Base-by-base conservation (phyloP, 169 alveolate genomes). In the Plasmodium malariae region DNA sequence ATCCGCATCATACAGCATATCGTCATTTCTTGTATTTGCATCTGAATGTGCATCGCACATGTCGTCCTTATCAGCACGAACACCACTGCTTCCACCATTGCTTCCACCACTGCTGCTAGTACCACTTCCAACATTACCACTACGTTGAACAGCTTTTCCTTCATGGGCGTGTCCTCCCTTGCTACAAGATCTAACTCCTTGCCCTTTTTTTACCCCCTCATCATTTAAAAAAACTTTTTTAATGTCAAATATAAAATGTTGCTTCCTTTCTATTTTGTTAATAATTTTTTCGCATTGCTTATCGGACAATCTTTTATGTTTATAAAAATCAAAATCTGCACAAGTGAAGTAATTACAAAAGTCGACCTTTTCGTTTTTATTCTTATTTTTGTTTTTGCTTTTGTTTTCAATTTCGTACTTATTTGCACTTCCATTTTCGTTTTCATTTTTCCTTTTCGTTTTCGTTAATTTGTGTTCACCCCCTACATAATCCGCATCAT, bases 251-350 rank as follows among this genome's bases (percentile, higher is more conserved):
- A 83, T 11, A 57, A 83, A 83, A 6, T 59, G 26, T 26, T 83
- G 91, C 43, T 49, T 83, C n/a, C 49, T 70, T 43, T 83, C 63
- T 19, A 83, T 83, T 36, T 83, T 83, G 19, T 45, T 67, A 19
- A 83, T 55, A 26, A 83, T 83, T 7, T 43, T 32, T 57, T 83
- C 91, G 19, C 91, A 83, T 19, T 83, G 70, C 21, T 37, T 30
- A 55, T 83, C 63, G 4, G 91, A 65, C 28, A 83, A 49, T 24
- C 67, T 83, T 55, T 83, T 55, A 17, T 67, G 80, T 30, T 83
- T 67, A 59, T 49, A 65, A 34, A 83, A 60, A 28, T 67, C 69
- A 12, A 83, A 48, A 83, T 83, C 70, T 83, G 24, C 62, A 17
- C 80, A 36, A 32, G 65, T 51, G 32, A 83, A 83, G 7, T 65